Base-by-base conservation (phyloP, 257 asterid genomes). In the Solanum piurae region DNA sequence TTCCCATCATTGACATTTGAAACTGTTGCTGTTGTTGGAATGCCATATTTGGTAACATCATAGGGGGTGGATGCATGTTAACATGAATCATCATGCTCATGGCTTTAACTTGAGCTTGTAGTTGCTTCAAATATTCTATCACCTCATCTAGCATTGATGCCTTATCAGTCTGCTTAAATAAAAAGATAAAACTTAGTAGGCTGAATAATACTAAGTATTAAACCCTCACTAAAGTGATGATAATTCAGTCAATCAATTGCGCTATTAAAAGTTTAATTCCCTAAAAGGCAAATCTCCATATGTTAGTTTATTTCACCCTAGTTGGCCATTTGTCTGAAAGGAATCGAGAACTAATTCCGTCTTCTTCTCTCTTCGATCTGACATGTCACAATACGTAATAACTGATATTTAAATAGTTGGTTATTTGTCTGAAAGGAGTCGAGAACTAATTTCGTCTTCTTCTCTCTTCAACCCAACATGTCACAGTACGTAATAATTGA, bases 131-230 rank as follows among this genome's bases (percentile, higher is more conserved):
- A 88, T 96, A 91, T 31, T 95, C 96, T 76, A 96, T 95, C 49
- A 93, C 98, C 92, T 96, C 98, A 89, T 93, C 96, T 36, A 96
- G 87, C 95, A 96, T 93, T 18, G 98, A 95, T 18, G 98, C 96
- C 90, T 93, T 95, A 84, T 96, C 94, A 1, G 94, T 94, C 98
- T 95, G 91, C 49, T 66, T 23, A 62, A 85, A 25, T 9, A n/a
- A 71, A 31, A 33, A 33, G 18, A 33, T 9, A 2, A 40, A 34
- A 77, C 62, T 76, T 38, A 75, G 20, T 12, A 69, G 23, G 76
- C 3, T 27, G 36, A 29, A 12, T 52, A 16, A 18, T 49, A 49
- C 60, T 44, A 49, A 5, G 60, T 49, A 52, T 49, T 16, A 49
- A 16, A 49, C 21, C 23, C 60, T 49, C 60, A 49, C 60, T 49